Evolutionary conservation across 2,329 filamentous ascomycete species (phyloP), one percentile per base, ranked within the genome.

Genomic region (Alternaria sp.): DNA sequence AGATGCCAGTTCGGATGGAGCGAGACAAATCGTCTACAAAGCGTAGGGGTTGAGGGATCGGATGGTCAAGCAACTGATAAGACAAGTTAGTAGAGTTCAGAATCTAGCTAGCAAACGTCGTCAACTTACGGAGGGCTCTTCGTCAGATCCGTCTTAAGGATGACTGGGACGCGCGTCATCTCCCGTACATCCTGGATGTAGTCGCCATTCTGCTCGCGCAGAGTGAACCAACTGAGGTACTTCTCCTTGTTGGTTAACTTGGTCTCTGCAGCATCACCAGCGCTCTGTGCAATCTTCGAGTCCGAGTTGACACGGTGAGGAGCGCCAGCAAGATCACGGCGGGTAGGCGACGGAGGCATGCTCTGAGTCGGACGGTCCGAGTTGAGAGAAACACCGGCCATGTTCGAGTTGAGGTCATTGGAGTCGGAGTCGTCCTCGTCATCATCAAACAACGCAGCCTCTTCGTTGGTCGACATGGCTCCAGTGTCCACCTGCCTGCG

Each of bases 181-280:
- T 99, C 95, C 57, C 89, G 93, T 67, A 99, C 93, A 78, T 99
- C 95, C 81, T 99, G 95, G 73, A 99, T 97, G 82, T 96, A 96
- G 71, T 98, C 91, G 66, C 94, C 94, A 69, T 91, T 90, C 80
- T 96, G 91, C 78, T 99, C 94, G 51, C 95, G 86, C 68, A 99
- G 84, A 69, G 89, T 88, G 83, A 98, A 98, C 65, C 95, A 83
- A 76, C 89, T 92, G 63, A 97, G 80, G 79, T 97, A 99, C 82
- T 96, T 97, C 83, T 98, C 93, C 85, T 97, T 98, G 82, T 95
- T 92, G 66, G 85, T 91, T 76, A 95, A 80, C 75, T 93, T 92
- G 56, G 87, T 85, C 80, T 96, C 93, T 5, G 90, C 86, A 52
- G 87, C 86, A 67, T 95, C 91, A 23, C 83, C 82, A 39, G 80